Evolutionary conservation across 148 eudicot genomes (phyloP).

Genomic region (Amaranthus palmeri): DNA sequence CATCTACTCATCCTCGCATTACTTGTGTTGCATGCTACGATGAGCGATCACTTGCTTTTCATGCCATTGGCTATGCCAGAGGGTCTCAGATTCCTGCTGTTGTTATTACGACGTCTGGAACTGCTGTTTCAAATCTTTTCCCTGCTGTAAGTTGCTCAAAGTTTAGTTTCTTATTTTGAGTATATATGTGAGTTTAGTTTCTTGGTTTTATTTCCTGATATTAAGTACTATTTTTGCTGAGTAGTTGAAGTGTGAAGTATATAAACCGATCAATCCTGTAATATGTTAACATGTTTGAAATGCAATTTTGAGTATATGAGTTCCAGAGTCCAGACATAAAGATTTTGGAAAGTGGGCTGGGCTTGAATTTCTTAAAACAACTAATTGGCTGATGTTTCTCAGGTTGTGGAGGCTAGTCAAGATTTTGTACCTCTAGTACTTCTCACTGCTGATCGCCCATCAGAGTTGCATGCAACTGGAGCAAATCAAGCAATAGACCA

Average conservation of each 20-base stretch:
- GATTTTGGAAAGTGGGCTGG: neutral
- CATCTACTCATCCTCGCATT: constrained; percentile 68
- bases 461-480: constrained; percentile 82
- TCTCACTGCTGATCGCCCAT: constrained; percentile 96
- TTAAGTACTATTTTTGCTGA: neutral
- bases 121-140: constrained; percentile 91
- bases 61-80: constrained; percentile 92
- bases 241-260: neutral
- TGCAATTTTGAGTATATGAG: too few species aligned
- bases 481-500: constrained; percentile 98
- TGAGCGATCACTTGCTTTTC: constrained; percentile 92
- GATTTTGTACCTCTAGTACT: constrained; percentile 81
- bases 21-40: constrained; percentile 84
- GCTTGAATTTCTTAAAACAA: constrained; percentile 9
- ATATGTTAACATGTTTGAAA: neutral
- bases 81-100: constrained; percentile 88
- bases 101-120: constrained; percentile 91
- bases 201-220: neutral
- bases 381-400: constrained; percentile 11
- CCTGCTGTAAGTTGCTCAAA: constrained; percentile 75
- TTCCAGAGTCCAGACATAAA: neutral
- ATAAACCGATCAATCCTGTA: neutral
- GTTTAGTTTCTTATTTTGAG: constrained; percentile 4
- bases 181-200: neutral
- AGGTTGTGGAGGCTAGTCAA: constrained; percentile 99